Evolutionary conservation across 345 rosid species (phyloP).

Genomic region (Bruguiera gymnorhiza): DNA sequence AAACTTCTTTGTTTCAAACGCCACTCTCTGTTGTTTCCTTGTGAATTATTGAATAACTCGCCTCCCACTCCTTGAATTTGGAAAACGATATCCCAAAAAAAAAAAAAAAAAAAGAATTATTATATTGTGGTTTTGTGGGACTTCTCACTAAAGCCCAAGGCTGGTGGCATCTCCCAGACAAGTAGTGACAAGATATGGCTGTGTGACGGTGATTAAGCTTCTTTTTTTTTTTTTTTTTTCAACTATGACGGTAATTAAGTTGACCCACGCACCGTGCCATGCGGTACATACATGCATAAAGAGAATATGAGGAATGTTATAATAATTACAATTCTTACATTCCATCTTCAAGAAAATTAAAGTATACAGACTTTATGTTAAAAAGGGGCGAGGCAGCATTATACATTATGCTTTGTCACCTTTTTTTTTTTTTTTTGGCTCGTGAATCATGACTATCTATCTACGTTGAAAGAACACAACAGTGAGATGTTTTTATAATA

Average conservation of each 20-base stretch:
- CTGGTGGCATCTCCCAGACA: slow-evolving; percentile 21
- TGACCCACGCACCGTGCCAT: too few species aligned
- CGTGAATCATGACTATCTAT: neutral
- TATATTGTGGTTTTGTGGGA: slow-evolving; percentile 6
- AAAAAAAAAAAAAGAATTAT: slow-evolving; percentile 4
- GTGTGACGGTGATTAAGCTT: too few species aligned
- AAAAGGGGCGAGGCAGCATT: slow-evolving; percentile 14
- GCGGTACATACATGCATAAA: too few species aligned
- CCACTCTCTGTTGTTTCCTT: slow-evolving; percentile 10
- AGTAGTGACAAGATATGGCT: neutral
- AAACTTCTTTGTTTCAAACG: slow-evolving; percentile 16
- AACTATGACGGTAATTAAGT: too few species aligned
- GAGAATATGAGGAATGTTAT: too few species aligned
- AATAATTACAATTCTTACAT: neutral
- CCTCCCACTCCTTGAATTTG: slow-evolving; percentile 2
- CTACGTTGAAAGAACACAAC: neutral
- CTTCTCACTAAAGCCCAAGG: slow-evolving; percentile 1
- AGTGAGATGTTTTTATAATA: neutral
- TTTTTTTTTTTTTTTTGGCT: slow-evolving; percentile 2
- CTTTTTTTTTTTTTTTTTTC: too few species aligned
- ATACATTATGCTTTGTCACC: slow-evolving; percentile 3
- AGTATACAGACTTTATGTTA: neutral
- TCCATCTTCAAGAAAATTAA: neutral
- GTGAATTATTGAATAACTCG: slow-evolving; percentile 24
- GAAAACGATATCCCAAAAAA: neutral